Evolutionary conservation across 2,329 filamentous ascomycete species (phyloP).

Genomic region (Aspergillus costaricaensis): DNA sequence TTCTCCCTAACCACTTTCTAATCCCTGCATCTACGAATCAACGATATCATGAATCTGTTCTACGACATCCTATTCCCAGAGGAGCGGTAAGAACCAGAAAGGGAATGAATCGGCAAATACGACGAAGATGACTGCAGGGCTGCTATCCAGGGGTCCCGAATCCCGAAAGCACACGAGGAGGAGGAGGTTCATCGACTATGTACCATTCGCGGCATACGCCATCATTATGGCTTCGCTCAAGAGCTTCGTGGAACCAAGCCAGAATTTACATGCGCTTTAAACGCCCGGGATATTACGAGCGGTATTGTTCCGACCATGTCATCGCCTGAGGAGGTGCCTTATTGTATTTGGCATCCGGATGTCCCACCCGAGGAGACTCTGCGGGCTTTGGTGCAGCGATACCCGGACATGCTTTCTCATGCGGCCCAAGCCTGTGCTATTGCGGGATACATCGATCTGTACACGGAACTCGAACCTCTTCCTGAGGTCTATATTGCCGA

Average conservation of each 20-base stretch:
- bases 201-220: background rate
- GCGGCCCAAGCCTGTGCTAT: constrained; percentile 25
- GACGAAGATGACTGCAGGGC: background rate
- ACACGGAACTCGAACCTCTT: constrained; percentile 20
- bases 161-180: background rate
- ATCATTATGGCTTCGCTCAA: background rate
- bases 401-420: constrained; percentile 32
- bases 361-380: constrained; percentile 41
- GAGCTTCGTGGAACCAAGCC: background rate
- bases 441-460: constrained; percentile 22
- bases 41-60: too few species aligned
- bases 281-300: constrained; percentile 12
- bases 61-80: too few species aligned
- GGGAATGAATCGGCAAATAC: too few species aligned
- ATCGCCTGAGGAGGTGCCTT: background rate
- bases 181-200: background rate
- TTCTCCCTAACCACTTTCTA: too few species aligned
- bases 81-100: too few species aligned
- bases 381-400: constrained; percentile 32
- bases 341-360: constrained; percentile 30
- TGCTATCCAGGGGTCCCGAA: background rate
- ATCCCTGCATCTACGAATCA: too few species aligned
- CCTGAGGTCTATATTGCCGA: constrained; percentile 25
- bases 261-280: background rate
- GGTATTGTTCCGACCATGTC: background rate